Evolutionary conservation across 2,329 filamentous ascomycete genomes (phyloP).

Genomic region (Magnaporthiopsis incrustans): DNA sequence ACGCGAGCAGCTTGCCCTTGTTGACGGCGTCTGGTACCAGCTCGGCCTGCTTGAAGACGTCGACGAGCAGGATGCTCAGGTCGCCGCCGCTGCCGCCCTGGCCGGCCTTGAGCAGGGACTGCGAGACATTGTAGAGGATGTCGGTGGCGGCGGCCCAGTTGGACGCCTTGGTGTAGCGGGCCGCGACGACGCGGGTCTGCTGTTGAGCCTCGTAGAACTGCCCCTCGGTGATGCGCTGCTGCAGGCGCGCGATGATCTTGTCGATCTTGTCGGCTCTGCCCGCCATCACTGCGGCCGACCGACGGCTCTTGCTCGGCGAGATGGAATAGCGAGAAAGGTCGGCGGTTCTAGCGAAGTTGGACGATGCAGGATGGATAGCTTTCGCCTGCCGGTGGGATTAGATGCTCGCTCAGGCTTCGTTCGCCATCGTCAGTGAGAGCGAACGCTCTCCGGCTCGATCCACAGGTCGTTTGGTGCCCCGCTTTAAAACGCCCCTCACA

Average conservation of each 20-base stretch:
- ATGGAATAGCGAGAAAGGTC: neutral
- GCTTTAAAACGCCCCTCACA: neutral
- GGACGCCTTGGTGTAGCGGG: slow-evolving; percentile 81
- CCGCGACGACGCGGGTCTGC: slow-evolving; percentile 90
- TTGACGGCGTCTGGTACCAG: slow-evolving; percentile 66
- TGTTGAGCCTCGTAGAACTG: slow-evolving; percentile 98
- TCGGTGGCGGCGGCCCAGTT: slow-evolving; percentile 84
- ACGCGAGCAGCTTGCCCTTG: slow-evolving; percentile 68
- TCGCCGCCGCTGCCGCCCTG: slow-evolving; percentile 92
- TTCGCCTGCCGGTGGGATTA: neutral
- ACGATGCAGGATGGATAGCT: neutral
- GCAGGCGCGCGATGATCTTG: slow-evolving; percentile 58
- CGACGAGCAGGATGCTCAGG: slow-evolving; percentile 76
- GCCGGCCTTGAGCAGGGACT: slow-evolving; percentile 80
- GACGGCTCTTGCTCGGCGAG: neutral
- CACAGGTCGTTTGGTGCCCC: neutral
- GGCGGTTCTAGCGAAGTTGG: neutral
- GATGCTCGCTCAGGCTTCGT: neutral
- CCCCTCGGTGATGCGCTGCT: slow-evolving; percentile 51
- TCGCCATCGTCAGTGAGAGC: neutral
- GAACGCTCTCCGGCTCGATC: neutral
- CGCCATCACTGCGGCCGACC: slow-evolving; percentile 7
- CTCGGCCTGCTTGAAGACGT: slow-evolving; percentile 84
- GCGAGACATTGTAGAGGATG: slow-evolving; percentile 75
- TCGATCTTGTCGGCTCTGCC: slow-evolving; percentile 39